A percentile compares a stretch with the other conserved stretches of the same genome.
Conservation (phyloP, 2,329 filamentous ascomycete species). For the Fusarium fujikuroi region DNA sequence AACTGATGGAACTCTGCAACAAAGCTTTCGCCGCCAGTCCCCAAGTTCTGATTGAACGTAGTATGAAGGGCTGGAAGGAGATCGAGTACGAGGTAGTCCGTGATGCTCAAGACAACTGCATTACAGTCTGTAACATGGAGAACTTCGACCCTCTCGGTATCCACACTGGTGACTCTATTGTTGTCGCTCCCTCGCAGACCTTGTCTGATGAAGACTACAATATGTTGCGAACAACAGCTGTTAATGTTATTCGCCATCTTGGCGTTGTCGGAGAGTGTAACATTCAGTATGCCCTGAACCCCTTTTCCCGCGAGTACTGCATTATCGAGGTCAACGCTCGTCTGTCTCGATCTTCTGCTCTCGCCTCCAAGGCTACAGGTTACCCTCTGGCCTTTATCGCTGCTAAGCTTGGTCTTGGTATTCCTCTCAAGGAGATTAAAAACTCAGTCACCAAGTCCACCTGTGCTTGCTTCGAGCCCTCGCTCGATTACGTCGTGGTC, state of each 20-base stretch:
- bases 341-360: constrained; percentile 91
- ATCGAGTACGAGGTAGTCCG: constrained; percentile 99
- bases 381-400: constrained; percentile 97
- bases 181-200: constrained; percentile 96
- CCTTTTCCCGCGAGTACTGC: constrained; percentile 94
- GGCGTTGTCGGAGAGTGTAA: constrained; percentile 99
- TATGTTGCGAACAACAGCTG: constrained; percentile 96
- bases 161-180: constrained; percentile 97
- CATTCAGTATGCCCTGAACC: constrained; percentile 97
- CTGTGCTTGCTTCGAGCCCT: constrained; percentile 97
- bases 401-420: constrained; percentile 93
- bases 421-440: constrained; percentile 94
- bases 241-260: constrained; percentile 96
- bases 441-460: constrained; percentile 97
- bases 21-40: constrained; percentile 96
- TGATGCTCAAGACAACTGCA: constrained; percentile 96
- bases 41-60: constrained; percentile 95
- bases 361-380: constrained; percentile 96
- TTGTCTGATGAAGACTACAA: constrained; percentile 98
- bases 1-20: constrained; percentile 88
- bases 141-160: constrained; percentile 99
- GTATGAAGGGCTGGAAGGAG: constrained; percentile 99
- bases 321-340: constrained; percentile 99
- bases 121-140: constrained; percentile 99
- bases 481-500: constrained; percentile 96